A percentile compares a stretch with the other conserved stretches of the same genome.
phyloP scores from a whole-genome alignment of 306 rosid genomes.

The Cyamopsis tetragonoloba region DNA sequence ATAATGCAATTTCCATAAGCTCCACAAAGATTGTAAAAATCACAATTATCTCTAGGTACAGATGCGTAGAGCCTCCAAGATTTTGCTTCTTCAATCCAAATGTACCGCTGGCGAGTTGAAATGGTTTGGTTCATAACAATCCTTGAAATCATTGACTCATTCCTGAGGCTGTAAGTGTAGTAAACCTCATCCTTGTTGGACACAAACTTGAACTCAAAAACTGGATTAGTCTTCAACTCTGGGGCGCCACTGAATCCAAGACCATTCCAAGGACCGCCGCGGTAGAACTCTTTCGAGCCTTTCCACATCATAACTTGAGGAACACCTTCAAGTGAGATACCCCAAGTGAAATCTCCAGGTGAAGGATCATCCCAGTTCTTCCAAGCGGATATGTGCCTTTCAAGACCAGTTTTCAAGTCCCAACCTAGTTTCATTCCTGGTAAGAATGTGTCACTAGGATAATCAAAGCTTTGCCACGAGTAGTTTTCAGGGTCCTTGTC shows the following conservation, averaged over 20 bases:
- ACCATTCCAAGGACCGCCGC: slow-evolving; percentile 53
- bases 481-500: slow-evolving; percentile 21
- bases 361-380: slow-evolving; percentile 48
- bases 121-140: slow-evolving; percentile 41
- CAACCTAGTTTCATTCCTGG: slow-evolving; percentile 61
- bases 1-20: slow-evolving; percentile 39
- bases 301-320: slow-evolving; percentile 39
- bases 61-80: slow-evolving; percentile 41
- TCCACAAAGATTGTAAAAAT: slow-evolving; percentile 43
- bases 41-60: slow-evolving; percentile 50
- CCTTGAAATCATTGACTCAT: slow-evolving; percentile 38
- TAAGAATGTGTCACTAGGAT: slow-evolving; percentile 55
- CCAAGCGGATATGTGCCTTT: slow-evolving; percentile 40
- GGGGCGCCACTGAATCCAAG: slow-evolving; percentile 37
- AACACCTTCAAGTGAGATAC: slow-evolving; percentile 23
- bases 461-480: slow-evolving; percentile 65
- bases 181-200: slow-evolving; percentile 37
- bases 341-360: slow-evolving; percentile 38
- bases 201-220: slow-evolving; percentile 30
- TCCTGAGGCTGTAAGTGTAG: slow-evolving; percentile 37
- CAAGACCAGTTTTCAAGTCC: slow-evolving; percentile 37
- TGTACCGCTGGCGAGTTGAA: slow-evolving; percentile 15
- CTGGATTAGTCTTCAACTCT: slow-evolving; percentile 22
- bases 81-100: slow-evolving; percentile 38
- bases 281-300: slow-evolving; percentile 23